Conservation (phyloP, 2,329 filamentous ascomycete genomes). For the Cordyceps javanica region DNA sequence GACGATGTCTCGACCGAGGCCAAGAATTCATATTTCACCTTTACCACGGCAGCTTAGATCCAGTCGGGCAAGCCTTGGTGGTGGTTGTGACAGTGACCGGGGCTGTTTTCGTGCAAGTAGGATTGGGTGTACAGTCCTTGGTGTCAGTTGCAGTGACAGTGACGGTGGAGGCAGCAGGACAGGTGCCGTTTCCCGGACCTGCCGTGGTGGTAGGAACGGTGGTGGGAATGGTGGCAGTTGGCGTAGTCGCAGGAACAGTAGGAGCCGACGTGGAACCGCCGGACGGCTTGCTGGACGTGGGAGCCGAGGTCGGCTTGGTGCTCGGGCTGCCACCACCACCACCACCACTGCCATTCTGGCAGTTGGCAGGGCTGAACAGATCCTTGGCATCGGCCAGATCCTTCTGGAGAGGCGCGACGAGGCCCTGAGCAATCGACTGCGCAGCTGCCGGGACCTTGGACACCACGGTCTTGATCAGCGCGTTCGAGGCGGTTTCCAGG, state of each 20-base stretch:
- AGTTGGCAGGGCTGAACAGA: slow-evolving; percentile 24
- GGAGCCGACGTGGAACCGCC: slow-evolving; percentile 5
- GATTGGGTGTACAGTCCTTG: slow-evolving; percentile 6
- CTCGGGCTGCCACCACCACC: not conserved
- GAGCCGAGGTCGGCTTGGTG: not conserved
- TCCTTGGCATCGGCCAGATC: slow-evolving; percentile 19
- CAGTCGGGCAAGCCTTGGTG: slow-evolving; percentile 10
- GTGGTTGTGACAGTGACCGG: slow-evolving; percentile 9
- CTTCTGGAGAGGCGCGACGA: slow-evolving; percentile 21
- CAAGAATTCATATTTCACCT: not conserved
- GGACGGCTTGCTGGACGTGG: not conserved
- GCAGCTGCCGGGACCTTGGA: slow-evolving; percentile 23
- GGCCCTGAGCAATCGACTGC: slow-evolving; percentile 22
- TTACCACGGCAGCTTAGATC: slow-evolving; percentile 12
- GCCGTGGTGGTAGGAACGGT: slow-evolving; percentile 1
- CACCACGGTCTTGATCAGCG: slow-evolving; percentile 25
- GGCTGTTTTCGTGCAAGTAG: slow-evolving; percentile 8
- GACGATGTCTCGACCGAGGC: no score
- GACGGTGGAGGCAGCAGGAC: slow-evolving; percentile 10
- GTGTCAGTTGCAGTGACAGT: slow-evolving; percentile 10
- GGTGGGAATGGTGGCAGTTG: not conserved
- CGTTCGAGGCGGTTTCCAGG: slow-evolving; percentile 20
- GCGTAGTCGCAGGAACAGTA: slow-evolving; percentile 1
- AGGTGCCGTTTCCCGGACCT: slow-evolving; percentile 5
- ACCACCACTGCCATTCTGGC: slow-evolving; percentile 19